Conservation (phyloP, 78 protist genomes). For the Salpingoeca rosetta region DNA sequence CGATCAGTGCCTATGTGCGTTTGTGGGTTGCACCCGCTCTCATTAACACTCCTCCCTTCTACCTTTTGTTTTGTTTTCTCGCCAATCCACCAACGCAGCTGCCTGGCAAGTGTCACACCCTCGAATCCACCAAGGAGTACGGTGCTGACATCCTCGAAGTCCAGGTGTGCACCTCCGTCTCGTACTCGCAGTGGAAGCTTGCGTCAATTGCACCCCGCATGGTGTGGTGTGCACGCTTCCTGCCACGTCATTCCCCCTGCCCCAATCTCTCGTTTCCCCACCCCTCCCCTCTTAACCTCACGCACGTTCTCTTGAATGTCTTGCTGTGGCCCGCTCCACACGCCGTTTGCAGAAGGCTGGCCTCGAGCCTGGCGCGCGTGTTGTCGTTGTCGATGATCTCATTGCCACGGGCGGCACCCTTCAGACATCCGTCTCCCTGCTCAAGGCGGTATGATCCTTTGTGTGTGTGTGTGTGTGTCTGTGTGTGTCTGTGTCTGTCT, state of each 20-base stretch:
- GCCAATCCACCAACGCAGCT: too few relatives aligned
- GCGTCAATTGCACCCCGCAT: too few relatives aligned
- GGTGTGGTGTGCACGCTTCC: too few relatives aligned
- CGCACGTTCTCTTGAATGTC: background rate
- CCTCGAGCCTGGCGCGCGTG: conserved; percentile 10
- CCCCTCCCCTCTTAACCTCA: background rate
- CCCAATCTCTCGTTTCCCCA: background rate
- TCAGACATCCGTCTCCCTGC: background rate
- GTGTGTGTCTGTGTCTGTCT: background rate
- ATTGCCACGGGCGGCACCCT: conserved; percentile 42
- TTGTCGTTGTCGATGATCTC: conserved; percentile 40
- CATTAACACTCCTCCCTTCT: background rate
- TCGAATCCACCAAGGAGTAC: conserved; percentile 15
- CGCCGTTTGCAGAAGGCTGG: background rate
- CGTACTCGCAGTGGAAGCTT: too few relatives aligned
- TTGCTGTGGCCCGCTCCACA: too few relatives aligned
- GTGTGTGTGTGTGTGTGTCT: too few relatives aligned
- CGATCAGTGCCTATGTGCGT: background rate
- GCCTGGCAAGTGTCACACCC: background rate
- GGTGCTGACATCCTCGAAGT: background rate
- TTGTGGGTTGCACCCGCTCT: background rate
- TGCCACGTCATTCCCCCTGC: background rate
- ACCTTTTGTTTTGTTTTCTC: background rate
- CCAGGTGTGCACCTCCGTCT: background rate
- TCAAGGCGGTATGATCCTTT: background rate